Evolutionary conservation across 139 green algal species (phyloP).

Genomic region (Tetraselmis chui): DNA sequence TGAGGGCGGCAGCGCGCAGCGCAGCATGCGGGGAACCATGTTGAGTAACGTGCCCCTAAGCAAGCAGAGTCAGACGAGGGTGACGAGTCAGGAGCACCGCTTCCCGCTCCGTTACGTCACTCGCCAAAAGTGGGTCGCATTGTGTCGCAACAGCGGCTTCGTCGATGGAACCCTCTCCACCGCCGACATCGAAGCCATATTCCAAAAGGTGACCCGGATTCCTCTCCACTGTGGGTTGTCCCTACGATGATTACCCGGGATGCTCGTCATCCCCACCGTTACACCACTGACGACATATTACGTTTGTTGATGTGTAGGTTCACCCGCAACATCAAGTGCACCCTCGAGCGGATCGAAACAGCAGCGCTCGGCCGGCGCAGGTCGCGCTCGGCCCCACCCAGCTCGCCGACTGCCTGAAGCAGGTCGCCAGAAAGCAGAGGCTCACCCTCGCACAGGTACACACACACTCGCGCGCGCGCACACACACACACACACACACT

Average conservation of each 20-base stretch:
- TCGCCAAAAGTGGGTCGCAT: neutral
- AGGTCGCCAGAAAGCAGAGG: neutral
- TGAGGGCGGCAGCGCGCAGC: too few relatives aligned
- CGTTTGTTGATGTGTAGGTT: too few relatives aligned
- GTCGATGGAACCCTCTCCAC: neutral
- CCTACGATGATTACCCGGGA: too few relatives aligned
- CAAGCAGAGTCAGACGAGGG: too few relatives aligned
- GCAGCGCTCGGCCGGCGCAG: neutral
- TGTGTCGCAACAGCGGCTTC: neutral
- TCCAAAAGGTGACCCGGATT: neutral
- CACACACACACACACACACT: neutral
- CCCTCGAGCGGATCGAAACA: neutral
- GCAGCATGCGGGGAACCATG: neutral
- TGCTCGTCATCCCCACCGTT: too few relatives aligned
- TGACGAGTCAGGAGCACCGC: neutral
- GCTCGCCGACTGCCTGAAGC: neutral
- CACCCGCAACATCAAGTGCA: neutral
- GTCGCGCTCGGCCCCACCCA: neutral
- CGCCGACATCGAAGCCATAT: neutral
- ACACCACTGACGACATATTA: too few relatives aligned
- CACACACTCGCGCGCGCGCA: neutral
- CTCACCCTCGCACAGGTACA: neutral
- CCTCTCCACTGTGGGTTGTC: neutral
- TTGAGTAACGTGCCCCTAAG: too few relatives aligned
- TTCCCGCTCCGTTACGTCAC: neutral